A percentile compares a stretch with the other conserved stretches of the same genome.
Conservation (phyloP, 768 basidiomycete genomes). For the Lentinula raphanica region DNA sequence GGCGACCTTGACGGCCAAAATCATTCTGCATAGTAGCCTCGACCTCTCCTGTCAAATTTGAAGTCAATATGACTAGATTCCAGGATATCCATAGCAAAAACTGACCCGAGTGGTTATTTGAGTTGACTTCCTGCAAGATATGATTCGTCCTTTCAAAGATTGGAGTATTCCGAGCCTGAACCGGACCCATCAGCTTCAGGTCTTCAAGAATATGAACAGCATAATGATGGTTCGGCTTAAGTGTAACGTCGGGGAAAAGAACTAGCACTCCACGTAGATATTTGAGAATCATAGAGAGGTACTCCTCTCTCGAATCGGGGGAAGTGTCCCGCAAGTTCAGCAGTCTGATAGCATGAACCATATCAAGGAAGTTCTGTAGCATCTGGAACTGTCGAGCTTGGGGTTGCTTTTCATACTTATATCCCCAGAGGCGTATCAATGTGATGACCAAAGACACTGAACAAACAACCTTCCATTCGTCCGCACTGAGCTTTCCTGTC, state of each 20-base stretch:
- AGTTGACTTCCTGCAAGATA: slow-evolving; percentile 18
- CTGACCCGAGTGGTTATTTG: slow-evolving; percentile 18
- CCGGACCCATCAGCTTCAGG: slow-evolving; percentile 18
- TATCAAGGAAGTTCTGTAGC: slow-evolving; percentile 24
- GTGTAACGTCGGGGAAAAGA: slow-evolving; percentile 14
- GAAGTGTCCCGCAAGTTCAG: slow-evolving; percentile 18
- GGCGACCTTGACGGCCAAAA: slow-evolving; percentile 8
- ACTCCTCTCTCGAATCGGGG: slow-evolving; percentile 13
- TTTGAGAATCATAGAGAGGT: slow-evolving; percentile 14
- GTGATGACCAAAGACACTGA: slow-evolving; percentile 28
- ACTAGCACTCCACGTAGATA: slow-evolving; percentile 13
- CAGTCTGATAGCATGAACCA: slow-evolving; percentile 20
- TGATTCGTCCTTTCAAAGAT: slow-evolving; percentile 26
- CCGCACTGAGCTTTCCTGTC: slow-evolving; percentile 26
- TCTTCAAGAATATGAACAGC: slow-evolving; percentile 19
- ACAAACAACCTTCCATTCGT: slow-evolving; percentile 29
- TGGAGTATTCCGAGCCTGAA: slow-evolving; percentile 20
- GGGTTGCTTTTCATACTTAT: neutral
- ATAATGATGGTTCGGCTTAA: slow-evolving; percentile 19
- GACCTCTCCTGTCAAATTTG: slow-evolving; percentile 8
- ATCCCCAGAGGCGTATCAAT: slow-evolving; percentile 29
- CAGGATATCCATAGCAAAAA: neutral
- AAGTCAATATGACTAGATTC: no score
- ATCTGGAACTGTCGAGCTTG: slow-evolving; percentile 14
- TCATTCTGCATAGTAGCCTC: slow-evolving; percentile 13